Base-by-base conservation (phyloP, 805 yeast genomes). In the Kodamaea jinghongensis region DNA sequence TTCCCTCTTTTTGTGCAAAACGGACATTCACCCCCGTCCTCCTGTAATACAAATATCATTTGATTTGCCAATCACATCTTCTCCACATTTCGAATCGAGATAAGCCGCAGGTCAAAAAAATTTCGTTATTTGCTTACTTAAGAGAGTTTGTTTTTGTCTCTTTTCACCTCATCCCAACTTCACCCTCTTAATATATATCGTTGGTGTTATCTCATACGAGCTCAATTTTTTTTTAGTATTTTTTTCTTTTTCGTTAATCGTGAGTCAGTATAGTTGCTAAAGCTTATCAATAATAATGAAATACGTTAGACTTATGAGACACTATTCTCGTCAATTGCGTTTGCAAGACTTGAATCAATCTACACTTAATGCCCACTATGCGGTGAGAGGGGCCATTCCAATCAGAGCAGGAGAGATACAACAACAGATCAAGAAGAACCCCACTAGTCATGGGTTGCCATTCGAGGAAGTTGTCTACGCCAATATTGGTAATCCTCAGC, bases 401-500 rank as follows among this genome's bases (percentile, higher is more conserved):
- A 78, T 83, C 46, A 79, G 88, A 50, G 98, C 99, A 17, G 98
- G 91, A 53, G 86, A 88, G 56, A 67, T 93, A 43, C 73, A 81
- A 43, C 65, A 63, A 7, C 75, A 78, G 49, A 70, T 93, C 28
- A 45, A 51, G 15, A 58, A 61, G 8, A 58, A 66, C 30, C 66
- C 66, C 2, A 70, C 76, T 28, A 81, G 85, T 17, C 71, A 69
- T 13, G 78, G 85, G 4, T 67, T 88, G 48, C 95, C 96, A 1
- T 93, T 89, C 57, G 65, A 75, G 31, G 68, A 76, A 44, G 86
- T 93, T 52, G 84, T 95, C 58, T 82, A 79, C 54, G 93, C 96
- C 47, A 93, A 93, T 60, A 93, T 93, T 47, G 99, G 99, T 22
- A 93, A 93, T 60, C 99, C 99, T 2, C 99, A 93, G 64, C 98